Evolutionary conservation across 176 grass and related monocot genomes (phyloP), one percentile per base, ranked within the genome.

Genomic region (Paspalum notatum): DNA sequence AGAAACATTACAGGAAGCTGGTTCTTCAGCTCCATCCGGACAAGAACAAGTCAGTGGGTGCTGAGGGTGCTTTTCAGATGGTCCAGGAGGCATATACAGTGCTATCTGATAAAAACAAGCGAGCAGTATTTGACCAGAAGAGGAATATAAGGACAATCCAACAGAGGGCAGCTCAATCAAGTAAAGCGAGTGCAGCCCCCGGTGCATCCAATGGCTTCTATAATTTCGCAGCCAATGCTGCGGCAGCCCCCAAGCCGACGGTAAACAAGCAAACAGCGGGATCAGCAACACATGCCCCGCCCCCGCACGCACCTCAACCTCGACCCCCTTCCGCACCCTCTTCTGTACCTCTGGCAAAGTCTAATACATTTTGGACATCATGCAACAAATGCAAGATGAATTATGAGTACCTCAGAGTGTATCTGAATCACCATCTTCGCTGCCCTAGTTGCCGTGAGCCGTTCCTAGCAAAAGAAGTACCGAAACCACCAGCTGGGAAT

Each of bases 371-470:
- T 55, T 89, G 87, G 82, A 89, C 87, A 24, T 84, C 69, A 25
- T 89, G 87, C 52, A 61, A 80, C 53, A 66, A 73, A 25, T 84
- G 87, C 68, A 80, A 80, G 62, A 73, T 89, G 87, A 71, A 84
- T 46, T 89, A 80, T 61, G 87, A 89, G 62, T 89, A 89, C 32
- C 81, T 80, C 51, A 84, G 61, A 61, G 14, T 75, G 4, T 84
- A 84, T 24, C 32, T 84, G 39, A 89, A 89, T 32, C 76, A 75
- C 32, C 55, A 71, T 49, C 80, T 88, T 59, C 75, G 78, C 18
- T 88, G 86, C 61, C 75, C 32, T 50, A 80, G 37, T 44, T 88
- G 86, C 32, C 86, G 68, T 54, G 51, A 67, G 22, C 25, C 81
- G 0, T 88, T 83, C 40, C 37, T 84, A 62, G 81, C 81, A 56